These are phyloP conservation scores for Lactarius trivialis DNA, from an alignment of 768 basidiomycete species.

Conservation along the genomic window DNA sequence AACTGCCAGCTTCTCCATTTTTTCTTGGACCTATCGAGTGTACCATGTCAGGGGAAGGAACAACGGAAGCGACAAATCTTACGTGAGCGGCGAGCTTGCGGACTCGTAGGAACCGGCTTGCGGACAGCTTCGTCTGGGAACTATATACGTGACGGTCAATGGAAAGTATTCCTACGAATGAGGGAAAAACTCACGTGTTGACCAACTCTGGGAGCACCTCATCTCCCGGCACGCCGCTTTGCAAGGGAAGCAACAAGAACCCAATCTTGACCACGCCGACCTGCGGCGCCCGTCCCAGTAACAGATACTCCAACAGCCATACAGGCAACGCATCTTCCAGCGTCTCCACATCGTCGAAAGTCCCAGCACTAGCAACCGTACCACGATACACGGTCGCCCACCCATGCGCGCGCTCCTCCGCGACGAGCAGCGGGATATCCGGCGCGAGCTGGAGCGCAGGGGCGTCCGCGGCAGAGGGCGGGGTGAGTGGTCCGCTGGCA, in stretches of 20 bases:
- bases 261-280: constrained; percentile 67
- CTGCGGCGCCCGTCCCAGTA: constrained; percentile 54
- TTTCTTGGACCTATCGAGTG: constrained; percentile 66
- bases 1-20: constrained; percentile 52
- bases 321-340: constrained; percentile 77
- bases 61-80: constrained; percentile 29
- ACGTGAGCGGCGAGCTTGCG: constrained; percentile 82
- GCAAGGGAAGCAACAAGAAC: constrained; percentile 82
- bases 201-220: constrained; percentile 74
- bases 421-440: constrained; percentile 63
- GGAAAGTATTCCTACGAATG: background rate
- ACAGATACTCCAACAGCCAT: constrained; percentile 85
- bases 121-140: constrained; percentile 80
- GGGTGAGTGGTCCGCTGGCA: constrained; percentile 45
- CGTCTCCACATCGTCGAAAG: constrained; percentile 35
- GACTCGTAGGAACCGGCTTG: constrained; percentile 77
- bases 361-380: constrained; percentile 49
- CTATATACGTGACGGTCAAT: constrained; percentile 29
- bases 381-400: constrained; percentile 78
- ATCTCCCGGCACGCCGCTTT: constrained; percentile 45
- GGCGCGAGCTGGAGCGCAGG: constrained; percentile 58
- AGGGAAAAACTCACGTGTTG: constrained; percentile 58
- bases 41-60: background rate
- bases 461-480: constrained; percentile 65
- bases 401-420: constrained; percentile 70